These are phyloP conservation scores for Kokia cookei DNA, from an alignment of 441 rosid genomes.

Conservation along the genomic window DNA sequence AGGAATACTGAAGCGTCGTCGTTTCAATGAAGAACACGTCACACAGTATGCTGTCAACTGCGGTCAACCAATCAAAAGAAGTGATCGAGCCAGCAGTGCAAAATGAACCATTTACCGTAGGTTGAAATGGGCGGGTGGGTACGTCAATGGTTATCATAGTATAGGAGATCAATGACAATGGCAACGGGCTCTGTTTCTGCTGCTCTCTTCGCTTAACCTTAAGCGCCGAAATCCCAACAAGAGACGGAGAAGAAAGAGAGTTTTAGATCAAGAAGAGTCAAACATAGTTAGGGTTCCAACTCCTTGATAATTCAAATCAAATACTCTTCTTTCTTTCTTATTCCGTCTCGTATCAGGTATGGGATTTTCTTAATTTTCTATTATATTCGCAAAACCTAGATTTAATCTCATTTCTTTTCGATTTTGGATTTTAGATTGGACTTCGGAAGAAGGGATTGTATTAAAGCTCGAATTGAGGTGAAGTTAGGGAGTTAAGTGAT, in stretches of 20 bases:
- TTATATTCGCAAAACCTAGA: conserved; percentile 18
- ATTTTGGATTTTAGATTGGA: conserved; percentile 4
- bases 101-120: background rate
- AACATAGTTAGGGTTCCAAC: background rate
- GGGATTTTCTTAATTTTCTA: background rate
- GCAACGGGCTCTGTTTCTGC: background rate
- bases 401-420: background rate
- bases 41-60: background rate
- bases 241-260: background rate
- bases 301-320: conserved; percentile 6
- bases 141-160: background rate
- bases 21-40: conserved; percentile 5
- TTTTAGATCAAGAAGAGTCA: background rate
- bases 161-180: background rate
- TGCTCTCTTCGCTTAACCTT: background rate
- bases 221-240: background rate
- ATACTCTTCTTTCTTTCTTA: background rate
- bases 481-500: conserved; percentile 9
- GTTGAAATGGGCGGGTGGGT: background rate
- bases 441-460: conserved; percentile 8
- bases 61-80: conserved; percentile 16
- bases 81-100: conserved; percentile 19
- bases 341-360: conserved; percentile 20
- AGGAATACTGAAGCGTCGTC: conserved; percentile 5
- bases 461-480: conserved; percentile 12